Conservation (phyloP, 2,329 filamentous ascomycete genomes). For the Lasiodiplodia sp. region DNA sequence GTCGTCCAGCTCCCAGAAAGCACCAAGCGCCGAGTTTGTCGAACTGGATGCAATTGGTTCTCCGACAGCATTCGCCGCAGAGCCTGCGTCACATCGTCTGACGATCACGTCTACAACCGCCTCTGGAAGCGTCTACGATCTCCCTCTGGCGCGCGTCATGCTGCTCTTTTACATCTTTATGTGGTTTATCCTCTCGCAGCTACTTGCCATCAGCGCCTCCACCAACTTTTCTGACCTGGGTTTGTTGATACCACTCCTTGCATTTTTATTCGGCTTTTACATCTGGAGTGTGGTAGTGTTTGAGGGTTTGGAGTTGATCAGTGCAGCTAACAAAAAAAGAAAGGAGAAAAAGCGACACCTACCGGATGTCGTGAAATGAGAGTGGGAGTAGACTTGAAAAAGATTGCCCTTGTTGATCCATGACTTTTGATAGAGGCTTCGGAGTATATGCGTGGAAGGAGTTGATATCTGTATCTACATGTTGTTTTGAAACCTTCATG, state of each 20-base stretch:
- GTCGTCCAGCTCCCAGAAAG: not conserved
- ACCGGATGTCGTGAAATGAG: not conserved
- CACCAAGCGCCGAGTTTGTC: not conserved
- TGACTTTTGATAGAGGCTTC: too few species aligned
- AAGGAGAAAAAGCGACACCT: slow-evolving; percentile 32
- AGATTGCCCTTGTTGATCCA: too few species aligned
- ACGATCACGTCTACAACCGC: not conserved
- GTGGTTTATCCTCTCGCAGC: slow-evolving; percentile 12
- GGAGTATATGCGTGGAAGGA: not conserved
- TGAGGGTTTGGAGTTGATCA: slow-evolving; percentile 24
- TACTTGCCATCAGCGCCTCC: slow-evolving; percentile 21
- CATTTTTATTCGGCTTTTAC: slow-evolving; percentile 1
- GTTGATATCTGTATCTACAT: not conserved
- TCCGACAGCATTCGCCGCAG: not conserved
- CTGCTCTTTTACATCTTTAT: slow-evolving; percentile 13
- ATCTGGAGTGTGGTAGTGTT: slow-evolving; percentile 15
- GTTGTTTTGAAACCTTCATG: too few species aligned
- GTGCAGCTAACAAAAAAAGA: slow-evolving; percentile 29
- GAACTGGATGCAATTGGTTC: not conserved
- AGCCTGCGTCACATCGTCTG: not conserved
- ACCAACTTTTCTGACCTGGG: slow-evolving; percentile 19
- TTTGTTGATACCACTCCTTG: slow-evolving; percentile 16
- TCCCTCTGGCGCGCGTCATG: not conserved
- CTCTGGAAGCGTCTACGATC: slow-evolving; percentile 5
- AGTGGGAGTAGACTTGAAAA: not conserved